These are phyloP conservation scores for Trypanosoma cruzi DNA, from an alignment of 208 protist genomes.

Conservation along the genomic window DNA sequence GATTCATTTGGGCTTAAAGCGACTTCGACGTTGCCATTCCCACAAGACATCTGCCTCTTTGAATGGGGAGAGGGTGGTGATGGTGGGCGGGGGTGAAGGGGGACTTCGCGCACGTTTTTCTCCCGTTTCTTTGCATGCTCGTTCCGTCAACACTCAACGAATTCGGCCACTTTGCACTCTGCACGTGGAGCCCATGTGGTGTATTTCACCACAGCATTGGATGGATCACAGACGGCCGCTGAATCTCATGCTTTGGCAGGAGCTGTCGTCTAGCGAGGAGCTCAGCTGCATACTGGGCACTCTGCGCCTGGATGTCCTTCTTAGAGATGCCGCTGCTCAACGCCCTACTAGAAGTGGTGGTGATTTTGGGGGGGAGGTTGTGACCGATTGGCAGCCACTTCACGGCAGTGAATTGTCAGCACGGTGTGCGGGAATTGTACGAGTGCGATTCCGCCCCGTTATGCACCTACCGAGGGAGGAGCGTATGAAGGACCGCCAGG, in stretches of 20 bases:
- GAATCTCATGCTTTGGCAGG: slow-evolving; percentile 21
- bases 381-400: slow-evolving; percentile 16
- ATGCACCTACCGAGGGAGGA: not conserved
- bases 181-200: slow-evolving; percentile 8
- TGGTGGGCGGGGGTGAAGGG: not conserved
- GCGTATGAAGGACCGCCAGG: not conserved
- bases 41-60: not conserved
- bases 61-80: not conserved
- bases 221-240: slow-evolving; percentile 5
- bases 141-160: not conserved
- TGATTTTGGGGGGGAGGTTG: not conserved
- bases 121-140: not conserved
- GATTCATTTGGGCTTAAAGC: not conserved
- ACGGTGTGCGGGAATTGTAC: not conserved
- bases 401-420: not conserved
- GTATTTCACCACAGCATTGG: slow-evolving; percentile 11
- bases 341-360: not conserved
- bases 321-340: slow-evolving; percentile 14
- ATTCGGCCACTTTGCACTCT: not conserved
- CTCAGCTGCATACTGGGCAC: slow-evolving; percentile 5
- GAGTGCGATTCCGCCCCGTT: slow-evolving; percentile 6
- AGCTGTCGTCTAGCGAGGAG: not conserved
- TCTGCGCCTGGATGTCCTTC: slow-evolving; percentile 14
- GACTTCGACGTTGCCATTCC: not conserved
- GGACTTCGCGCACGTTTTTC: not conserved